phyloP scores from a whole-genome alignment of 176 grass and related monocot species.

The Thalia dealbata region DNA sequence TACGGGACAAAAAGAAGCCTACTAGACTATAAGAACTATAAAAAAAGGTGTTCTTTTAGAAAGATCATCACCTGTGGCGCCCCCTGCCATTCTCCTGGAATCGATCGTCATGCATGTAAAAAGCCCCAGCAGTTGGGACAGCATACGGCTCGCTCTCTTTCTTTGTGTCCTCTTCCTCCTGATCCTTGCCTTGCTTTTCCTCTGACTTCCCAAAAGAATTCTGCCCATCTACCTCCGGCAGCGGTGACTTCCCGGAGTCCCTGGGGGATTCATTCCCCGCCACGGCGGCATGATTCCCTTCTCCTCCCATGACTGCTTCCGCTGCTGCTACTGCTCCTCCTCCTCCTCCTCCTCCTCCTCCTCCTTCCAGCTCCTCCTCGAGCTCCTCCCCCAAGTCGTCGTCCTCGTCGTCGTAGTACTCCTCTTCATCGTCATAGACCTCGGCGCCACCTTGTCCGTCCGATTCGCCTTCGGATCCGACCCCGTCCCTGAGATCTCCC shows the following conservation, averaged over 20 bases:
- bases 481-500: background rate
- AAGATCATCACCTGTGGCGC: conserved; percentile 14
- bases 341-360: conserved; percentile 3
- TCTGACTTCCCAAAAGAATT: background rate
- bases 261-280: conserved; percentile 5
- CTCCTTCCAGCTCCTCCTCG: conserved; percentile 7
- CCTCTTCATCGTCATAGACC: conserved; percentile 34
- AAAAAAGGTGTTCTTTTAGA: background rate
- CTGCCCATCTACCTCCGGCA: background rate
- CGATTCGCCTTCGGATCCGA: conserved; percentile 14
- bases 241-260: background rate
- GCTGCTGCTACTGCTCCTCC: conserved; percentile 1
- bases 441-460: conserved; percentile 16
- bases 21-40: background rate
- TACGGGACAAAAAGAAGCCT: background rate
- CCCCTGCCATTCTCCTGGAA: conserved; percentile 21
- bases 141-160: conserved; percentile 18
- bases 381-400: conserved; percentile 14
- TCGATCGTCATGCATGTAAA: conserved; percentile 24
- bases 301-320: background rate
- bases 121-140: conserved; percentile 14
- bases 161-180: conserved; percentile 6
- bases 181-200: conserved; percentile 4
- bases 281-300: conserved; percentile 15
- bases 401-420: conserved; percentile 24